Conservation (phyloP, 2,329 filamentous ascomycete genomes). For the Waltergamsia citrina region DNA sequence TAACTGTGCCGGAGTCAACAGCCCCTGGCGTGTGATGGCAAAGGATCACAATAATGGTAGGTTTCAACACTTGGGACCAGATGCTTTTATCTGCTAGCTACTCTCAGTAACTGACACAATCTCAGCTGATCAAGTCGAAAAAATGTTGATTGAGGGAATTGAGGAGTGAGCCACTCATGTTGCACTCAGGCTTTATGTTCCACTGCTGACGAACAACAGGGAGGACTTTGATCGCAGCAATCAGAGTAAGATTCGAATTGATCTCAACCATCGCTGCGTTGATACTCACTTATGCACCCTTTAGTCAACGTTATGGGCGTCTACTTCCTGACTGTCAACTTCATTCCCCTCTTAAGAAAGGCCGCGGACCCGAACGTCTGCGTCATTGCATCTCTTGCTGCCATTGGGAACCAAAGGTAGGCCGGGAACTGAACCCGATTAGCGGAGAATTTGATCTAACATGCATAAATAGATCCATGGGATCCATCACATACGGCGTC, state of each 20-base stretch:
- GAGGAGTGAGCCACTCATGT: slow-evolving; percentile 6
- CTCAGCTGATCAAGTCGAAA: slow-evolving; percentile 10
- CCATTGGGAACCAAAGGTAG: slow-evolving; percentile 12
- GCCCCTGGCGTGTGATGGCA: slow-evolving; percentile 9
- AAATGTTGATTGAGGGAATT: slow-evolving; percentile 9
- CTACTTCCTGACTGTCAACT: slow-evolving; percentile 15
- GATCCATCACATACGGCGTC: slow-evolving; percentile 12
- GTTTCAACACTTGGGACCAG: background rate
- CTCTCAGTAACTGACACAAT: background rate
- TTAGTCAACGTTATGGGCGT: slow-evolving; percentile 17
- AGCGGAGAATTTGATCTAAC: background rate
- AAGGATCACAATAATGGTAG: slow-evolving; percentile 9
- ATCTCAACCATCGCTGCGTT: background rate
- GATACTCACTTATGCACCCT: background rate
- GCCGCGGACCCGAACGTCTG: slow-evolving; percentile 13
- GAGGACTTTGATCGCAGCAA: slow-evolving; percentile 5
- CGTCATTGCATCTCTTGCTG: slow-evolving; percentile 15
- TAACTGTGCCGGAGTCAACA: slow-evolving; percentile 15
- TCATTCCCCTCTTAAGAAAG: slow-evolving; percentile 15
- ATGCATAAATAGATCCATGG: slow-evolving; percentile 7
- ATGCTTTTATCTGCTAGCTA: no score
- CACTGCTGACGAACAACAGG: background rate
- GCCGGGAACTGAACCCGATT: background rate
- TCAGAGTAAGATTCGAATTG: slow-evolving; percentile 6
- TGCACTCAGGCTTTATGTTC: background rate